Evolutionary conservation across 345 rosid genomes (phyloP).

Genomic region (Lumnitzera littorea): DNA sequence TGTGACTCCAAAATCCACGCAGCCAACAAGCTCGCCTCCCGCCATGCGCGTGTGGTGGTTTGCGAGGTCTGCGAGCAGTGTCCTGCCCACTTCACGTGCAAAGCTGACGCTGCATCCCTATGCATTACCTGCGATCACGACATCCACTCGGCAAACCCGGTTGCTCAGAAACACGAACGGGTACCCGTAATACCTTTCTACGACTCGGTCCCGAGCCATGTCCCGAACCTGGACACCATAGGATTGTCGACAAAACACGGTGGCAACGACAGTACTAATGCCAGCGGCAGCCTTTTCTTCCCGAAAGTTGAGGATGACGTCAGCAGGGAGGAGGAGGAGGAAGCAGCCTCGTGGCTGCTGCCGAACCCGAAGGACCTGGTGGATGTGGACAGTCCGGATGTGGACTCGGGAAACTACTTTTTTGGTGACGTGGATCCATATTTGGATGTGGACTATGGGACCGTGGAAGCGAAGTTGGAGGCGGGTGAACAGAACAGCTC

Average conservation of each 20-base stretch:
- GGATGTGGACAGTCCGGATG: slow-evolving; percentile 20
- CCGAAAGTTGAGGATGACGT: slow-evolving; percentile 38
- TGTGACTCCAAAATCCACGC: slow-evolving; percentile 88
- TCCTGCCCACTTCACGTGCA: slow-evolving; percentile 94
- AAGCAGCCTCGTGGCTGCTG: slow-evolving; percentile 76
- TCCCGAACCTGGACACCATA: too few relatives aligned
- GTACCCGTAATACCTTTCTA: slow-evolving; percentile 71
- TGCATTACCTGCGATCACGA: slow-evolving; percentile 92
- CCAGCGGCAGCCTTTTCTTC: slow-evolving; percentile 31
- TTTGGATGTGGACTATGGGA: slow-evolving; percentile 52
- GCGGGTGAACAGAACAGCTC: slow-evolving; percentile 72
- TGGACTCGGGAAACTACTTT: slow-evolving; percentile 55
- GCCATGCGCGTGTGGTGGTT: slow-evolving; percentile 88
- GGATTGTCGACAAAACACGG: too few relatives aligned
- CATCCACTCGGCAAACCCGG: slow-evolving; percentile 92
- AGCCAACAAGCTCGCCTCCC: slow-evolving; percentile 89
- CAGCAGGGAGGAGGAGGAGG: slow-evolving; percentile 83
- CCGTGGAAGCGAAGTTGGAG: slow-evolving; percentile 51
- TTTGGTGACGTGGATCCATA: slow-evolving; percentile 69
- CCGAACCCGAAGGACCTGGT: slow-evolving; percentile 46
- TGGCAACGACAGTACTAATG: not conserved
- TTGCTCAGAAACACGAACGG: slow-evolving; percentile 88
- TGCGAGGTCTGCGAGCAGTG: slow-evolving; percentile 99
- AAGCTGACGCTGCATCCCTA: slow-evolving; percentile 96
- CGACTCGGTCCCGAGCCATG: slow-evolving; percentile 20